phyloP scores from a whole-genome alignment of 148 eudicot species.

The Heliamphora exappendiculata region DNA sequence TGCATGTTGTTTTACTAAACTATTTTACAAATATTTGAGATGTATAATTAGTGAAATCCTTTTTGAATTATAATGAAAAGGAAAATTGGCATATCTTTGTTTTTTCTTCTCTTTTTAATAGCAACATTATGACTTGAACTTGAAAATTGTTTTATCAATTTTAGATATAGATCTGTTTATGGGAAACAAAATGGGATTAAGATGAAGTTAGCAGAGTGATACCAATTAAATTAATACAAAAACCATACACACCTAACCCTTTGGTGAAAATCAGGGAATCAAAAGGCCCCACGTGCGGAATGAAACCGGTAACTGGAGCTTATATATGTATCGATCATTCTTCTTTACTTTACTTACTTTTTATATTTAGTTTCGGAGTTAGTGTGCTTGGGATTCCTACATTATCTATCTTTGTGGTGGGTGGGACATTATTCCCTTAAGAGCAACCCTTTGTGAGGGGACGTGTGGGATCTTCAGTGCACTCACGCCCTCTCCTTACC shows the following conservation, averaged over 20 bases:
- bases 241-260: too few relatives aligned
- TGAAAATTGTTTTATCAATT: background rate
- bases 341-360: background rate
- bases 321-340: conserved; percentile 12
- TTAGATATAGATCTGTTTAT: background rate
- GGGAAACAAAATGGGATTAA: background rate
- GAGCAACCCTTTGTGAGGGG: conserved; percentile 12
- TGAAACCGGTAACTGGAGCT: conserved; percentile 11
- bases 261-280: conserved; percentile 4
- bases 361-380: conserved; percentile 9
- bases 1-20: background rate
- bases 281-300: conserved; percentile 33
- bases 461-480: conserved; percentile 17
- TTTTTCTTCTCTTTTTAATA: background rate
- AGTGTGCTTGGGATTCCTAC: conserved; percentile 32
- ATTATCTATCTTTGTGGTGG: too few relatives aligned
- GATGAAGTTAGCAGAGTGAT: background rate
- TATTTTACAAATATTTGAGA: background rate
- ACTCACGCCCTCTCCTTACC: conserved; percentile 8
- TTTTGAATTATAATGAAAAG: background rate
- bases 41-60: background rate
- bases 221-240: too few relatives aligned
- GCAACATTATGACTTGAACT: background rate
- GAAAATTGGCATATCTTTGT: background rate
- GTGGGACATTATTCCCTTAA: conserved; percentile 14